phyloP scores from a whole-genome alignment of 2,329 filamentous ascomycete genomes.

The Escovopsis sp. region DNA sequence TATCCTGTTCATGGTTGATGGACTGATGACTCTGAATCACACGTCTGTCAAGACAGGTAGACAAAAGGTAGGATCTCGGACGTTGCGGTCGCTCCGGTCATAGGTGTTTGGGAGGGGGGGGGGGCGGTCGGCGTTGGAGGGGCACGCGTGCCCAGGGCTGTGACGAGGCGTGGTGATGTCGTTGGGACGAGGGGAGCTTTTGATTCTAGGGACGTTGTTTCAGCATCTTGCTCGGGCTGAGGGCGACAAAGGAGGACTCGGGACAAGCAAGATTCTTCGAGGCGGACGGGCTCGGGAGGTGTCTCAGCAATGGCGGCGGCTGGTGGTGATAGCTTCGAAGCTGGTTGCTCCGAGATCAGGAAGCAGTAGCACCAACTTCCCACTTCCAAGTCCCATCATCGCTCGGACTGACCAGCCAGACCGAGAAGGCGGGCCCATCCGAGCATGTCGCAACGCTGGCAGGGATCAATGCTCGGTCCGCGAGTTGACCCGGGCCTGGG shows the following conservation, averaged over 20 bases:
- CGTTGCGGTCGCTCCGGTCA: not conserved
- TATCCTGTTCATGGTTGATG: slow-evolving; percentile 36
- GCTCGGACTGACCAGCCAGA: no score
- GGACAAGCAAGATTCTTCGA: not conserved
- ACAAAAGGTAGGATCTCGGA: not conserved
- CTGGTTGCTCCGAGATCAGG: no score
- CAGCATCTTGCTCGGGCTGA: slow-evolving; percentile 14
- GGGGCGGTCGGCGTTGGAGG: not conserved
- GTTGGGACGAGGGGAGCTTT: slow-evolving; percentile 7
- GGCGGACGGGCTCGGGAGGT: not conserved
- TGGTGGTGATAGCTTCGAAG: no score
- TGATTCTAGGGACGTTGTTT: slow-evolving; percentile 11
- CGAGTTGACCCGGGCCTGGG: slow-evolving; percentile 18
- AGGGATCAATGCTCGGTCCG: slow-evolving; percentile 17
- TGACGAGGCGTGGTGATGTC: slow-evolving; percentile 5
- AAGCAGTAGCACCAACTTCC: no score
- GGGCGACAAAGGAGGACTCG: slow-evolving; percentile 3
- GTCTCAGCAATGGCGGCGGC: not conserved
- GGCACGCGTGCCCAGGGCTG: no score
- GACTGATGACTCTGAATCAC: slow-evolving; percentile 17
- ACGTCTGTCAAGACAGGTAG: slow-evolving; percentile 3
- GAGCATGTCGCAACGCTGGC: not conserved
- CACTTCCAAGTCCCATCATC: no score
- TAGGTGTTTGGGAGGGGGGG: not conserved
- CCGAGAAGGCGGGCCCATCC: no score